Percentiles rank a stretch among this genome's conserved stretches.
These are phyloP conservation scores for Saturnispora zaruensis DNA, from an alignment of 805 yeast genomes.

Conservation along the genomic window DNA sequence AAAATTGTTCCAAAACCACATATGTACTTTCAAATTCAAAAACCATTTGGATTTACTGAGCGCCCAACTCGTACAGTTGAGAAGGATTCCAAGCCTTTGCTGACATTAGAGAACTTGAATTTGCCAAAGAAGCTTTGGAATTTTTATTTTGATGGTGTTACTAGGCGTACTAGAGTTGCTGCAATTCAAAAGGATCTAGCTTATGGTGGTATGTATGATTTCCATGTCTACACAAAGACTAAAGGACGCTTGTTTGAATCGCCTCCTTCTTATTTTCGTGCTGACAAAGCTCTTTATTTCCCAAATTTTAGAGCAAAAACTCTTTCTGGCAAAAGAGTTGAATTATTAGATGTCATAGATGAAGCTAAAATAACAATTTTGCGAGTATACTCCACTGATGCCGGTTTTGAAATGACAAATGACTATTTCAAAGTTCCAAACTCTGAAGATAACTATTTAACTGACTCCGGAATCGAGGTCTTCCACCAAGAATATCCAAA, in stretches of 20 bases:
- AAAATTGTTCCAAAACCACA: slow-evolving; percentile 30
- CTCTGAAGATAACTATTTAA: slow-evolving; percentile 34
- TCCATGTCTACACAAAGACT: slow-evolving; percentile 58
- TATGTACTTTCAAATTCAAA: slow-evolving; percentile 25
- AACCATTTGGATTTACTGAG: slow-evolving; percentile 27
- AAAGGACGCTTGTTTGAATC: slow-evolving; percentile 79
- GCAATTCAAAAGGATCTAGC: slow-evolving; percentile 52
- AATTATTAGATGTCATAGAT: slow-evolving; percentile 33
- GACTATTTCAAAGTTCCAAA: slow-evolving; percentile 46
- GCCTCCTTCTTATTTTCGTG: slow-evolving; percentile 70
- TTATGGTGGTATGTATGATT: slow-evolving; percentile 58
- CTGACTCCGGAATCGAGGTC: slow-evolving; percentile 32
- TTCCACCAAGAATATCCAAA: slow-evolving; percentile 38
- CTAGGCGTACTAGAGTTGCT: slow-evolving; percentile 27
- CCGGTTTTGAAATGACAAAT: slow-evolving; percentile 61
- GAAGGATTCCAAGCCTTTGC: slow-evolving; percentile 16
- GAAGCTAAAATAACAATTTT: slow-evolving; percentile 51
- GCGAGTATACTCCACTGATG: slow-evolving; percentile 54
- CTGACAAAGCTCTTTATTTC: slow-evolving; percentile 66
- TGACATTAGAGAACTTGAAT: slow-evolving; percentile 24
- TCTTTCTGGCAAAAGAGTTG: slow-evolving; percentile 29
- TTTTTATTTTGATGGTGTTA: slow-evolving; percentile 30
- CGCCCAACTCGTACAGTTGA: slow-evolving; percentile 22
- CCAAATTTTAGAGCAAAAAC: slow-evolving; percentile 66
- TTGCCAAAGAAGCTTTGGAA: slow-evolving; percentile 27